Evolutionary conservation across 768 basidiomycete species (phyloP), one percentile per base, ranked within the genome.

Genomic region (Leccinum sublutescens): DNA sequence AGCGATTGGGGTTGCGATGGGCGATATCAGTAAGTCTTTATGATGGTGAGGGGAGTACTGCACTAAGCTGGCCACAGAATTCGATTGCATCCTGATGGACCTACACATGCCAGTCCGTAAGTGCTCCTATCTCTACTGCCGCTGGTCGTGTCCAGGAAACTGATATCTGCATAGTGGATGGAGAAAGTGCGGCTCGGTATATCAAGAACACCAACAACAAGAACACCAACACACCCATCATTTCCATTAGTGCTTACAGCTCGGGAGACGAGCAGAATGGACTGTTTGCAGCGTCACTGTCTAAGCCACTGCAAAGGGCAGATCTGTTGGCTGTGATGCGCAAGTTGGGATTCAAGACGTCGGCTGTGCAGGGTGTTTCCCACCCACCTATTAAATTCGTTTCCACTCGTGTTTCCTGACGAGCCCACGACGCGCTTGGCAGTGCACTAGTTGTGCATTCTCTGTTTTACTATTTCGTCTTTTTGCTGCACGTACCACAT

Each of bases 161-260:
- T 40, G 47, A 45, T 45, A 11, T 27, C 56, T 56, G 40, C 19
- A 8, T 72, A 86, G 93, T 98, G 66, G 95, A 95, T 70, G 97
- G 96, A 38, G 96, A 98, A 75, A 89, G 91, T 64, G 97, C 97
- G 34, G 95, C 97, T 11, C 83, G 94, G 56, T 98, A 97, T 76
- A 96, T 99, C 79, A 94, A 94, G 78, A 94, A 88, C 65, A 98
- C 95, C 17, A 93, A 92, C 72, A 94, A 93, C 79, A 95, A 89
- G 78, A 98, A 98, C 68, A 86, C 89, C 53, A 87, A 83, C 65
- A 95, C 94, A 11, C 96, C 96, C 0, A 98, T 95, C 54, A 86
- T 96, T 60, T 90, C 93, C 55, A 87, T 96, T 53, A 95, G 91
- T 70, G 93, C 92, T 33, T 94, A 94, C 71, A 88, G 91, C 63